Conservation (phyloP, 2,329 filamentous ascomycete genomes). For the Sclerotinia sclerotiorum region DNA sequence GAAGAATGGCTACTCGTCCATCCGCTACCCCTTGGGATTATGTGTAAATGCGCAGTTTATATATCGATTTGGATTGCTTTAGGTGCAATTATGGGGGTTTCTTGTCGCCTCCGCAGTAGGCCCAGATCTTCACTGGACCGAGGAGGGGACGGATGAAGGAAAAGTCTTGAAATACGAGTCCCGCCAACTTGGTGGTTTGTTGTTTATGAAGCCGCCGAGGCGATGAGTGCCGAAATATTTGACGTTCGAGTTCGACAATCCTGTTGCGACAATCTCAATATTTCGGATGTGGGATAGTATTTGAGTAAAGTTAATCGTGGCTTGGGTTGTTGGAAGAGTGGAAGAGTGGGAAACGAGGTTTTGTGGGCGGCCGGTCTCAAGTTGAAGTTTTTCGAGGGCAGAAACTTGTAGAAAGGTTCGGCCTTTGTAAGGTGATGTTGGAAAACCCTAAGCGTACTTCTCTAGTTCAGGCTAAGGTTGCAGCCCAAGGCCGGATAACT, state of each 20-base stretch:
- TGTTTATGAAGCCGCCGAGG: slow-evolving; percentile 38
- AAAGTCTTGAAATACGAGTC: slow-evolving; percentile 68
- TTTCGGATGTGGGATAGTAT: slow-evolving; percentile 6
- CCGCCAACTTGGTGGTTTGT: slow-evolving; percentile 88
- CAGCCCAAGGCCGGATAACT: background rate
- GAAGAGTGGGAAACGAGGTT: background rate
- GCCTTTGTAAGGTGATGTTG: background rate
- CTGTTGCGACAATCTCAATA: background rate
- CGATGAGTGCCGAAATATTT: slow-evolving; percentile 25
- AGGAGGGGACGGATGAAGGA: slow-evolving; percentile 84
- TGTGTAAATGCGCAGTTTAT: slow-evolving; percentile 24
- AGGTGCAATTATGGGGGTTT: slow-evolving; percentile 87
- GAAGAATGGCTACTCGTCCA: slow-evolving; percentile 28
- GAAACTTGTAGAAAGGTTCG: background rate
- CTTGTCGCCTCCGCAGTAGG: slow-evolving; percentile 94
- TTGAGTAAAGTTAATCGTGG: slow-evolving; percentile 7
- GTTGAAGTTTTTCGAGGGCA: background rate
- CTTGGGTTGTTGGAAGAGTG: slow-evolving; percentile 5
- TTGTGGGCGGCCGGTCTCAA: slow-evolving; percentile 2
- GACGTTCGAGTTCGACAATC: background rate
- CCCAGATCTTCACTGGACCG: slow-evolving; percentile 80
- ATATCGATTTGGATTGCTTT: slow-evolving; percentile 7
- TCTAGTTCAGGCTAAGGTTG: no score
- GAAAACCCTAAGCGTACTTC: background rate
- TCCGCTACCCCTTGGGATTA: slow-evolving; percentile 27